Evolutionary conservation across 2,329 filamentous ascomycete genomes (phyloP).

Genomic region (Fusarium zealandicum): DNA sequence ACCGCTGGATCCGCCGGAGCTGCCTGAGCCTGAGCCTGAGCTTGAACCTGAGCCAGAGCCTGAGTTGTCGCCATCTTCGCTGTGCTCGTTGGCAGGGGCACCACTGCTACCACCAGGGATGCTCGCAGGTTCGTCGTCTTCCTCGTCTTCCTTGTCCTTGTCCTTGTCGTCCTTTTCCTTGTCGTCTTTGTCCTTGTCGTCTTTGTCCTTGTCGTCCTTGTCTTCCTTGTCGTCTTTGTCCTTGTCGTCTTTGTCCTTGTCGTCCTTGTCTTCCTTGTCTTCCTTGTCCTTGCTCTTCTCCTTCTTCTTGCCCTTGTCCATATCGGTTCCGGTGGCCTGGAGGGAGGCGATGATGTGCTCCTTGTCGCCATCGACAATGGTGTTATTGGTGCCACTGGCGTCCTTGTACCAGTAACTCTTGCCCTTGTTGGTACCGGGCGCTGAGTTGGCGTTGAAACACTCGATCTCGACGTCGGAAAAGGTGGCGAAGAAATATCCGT

Average conservation of each 20-base stretch:
- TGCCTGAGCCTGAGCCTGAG: constrained; percentile 17
- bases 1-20: constrained; percentile 9
- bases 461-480: constrained; percentile 80
- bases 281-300: constrained; percentile 22
- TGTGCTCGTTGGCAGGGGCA: constrained; percentile 33
- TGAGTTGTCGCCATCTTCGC: constrained; percentile 34
- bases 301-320: constrained; percentile 55
- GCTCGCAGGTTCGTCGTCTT: constrained; percentile 28
- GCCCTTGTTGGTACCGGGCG: constrained; percentile 72
- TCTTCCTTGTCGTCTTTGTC: constrained; percentile 27
- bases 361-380: constrained; percentile 78
- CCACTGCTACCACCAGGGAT: constrained; percentile 35
- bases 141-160: constrained; percentile 22
- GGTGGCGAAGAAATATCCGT: constrained; percentile 88
- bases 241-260: constrained; percentile 17
- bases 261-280: constrained; percentile 21
- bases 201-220: constrained; percentile 24
- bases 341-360: constrained; percentile 80
- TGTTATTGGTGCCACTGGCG: constrained; percentile 72
- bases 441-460: constrained; percentile 74
- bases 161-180: constrained; percentile 16
- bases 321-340: constrained; percentile 80
- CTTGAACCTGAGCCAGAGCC: too few species aligned
- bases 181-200: constrained; percentile 19
- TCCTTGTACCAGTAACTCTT: constrained; percentile 80